Evolutionary conservation across 306 rosid species (phyloP).

Genomic region (Vicia faba): DNA sequence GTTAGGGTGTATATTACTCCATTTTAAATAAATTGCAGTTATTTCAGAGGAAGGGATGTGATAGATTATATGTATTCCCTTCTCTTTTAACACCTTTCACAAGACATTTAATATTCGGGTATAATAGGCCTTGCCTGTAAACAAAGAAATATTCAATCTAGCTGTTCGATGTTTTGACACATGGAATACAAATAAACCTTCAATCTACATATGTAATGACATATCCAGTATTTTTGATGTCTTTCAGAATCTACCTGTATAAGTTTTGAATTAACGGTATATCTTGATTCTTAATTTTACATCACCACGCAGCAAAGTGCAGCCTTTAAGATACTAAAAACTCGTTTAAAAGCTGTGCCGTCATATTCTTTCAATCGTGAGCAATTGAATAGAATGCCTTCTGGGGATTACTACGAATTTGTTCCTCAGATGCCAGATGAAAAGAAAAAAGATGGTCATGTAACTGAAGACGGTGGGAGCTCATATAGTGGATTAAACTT

Average conservation of each 20-base stretch:
- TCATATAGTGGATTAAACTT: slow-evolving; percentile 68
- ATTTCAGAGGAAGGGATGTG: slow-evolving; percentile 1
- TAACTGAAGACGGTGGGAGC: slow-evolving; percentile 48
- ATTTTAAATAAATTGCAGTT: background rate
- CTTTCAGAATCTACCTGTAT: background rate
- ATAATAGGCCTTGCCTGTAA: background rate
- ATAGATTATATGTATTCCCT: background rate
- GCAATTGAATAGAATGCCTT: slow-evolving; percentile 52
- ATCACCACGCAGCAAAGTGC: slow-evolving; percentile 80
- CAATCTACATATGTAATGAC: no score
- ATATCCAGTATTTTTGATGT: slow-evolving; percentile 5
- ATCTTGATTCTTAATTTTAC: slow-evolving; percentile 33
- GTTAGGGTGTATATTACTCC: background rate
- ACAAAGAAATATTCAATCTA: background rate
- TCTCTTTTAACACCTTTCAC: background rate
- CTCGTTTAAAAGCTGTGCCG: slow-evolving; percentile 84
- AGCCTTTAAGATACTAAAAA: slow-evolving; percentile 82
- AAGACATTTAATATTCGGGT: background rate
- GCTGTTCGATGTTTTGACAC: background rate
- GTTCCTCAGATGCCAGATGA: slow-evolving; percentile 49
- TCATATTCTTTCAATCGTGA: slow-evolving; percentile 60
- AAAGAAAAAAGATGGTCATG: slow-evolving; percentile 57
- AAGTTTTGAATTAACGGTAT: slow-evolving; percentile 11
- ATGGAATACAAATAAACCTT: no score
- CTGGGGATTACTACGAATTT: slow-evolving; percentile 58